Evolutionary conservation across 768 basidiomycete genomes (phyloP).

Genomic region (Termitomyces sp.): DNA sequence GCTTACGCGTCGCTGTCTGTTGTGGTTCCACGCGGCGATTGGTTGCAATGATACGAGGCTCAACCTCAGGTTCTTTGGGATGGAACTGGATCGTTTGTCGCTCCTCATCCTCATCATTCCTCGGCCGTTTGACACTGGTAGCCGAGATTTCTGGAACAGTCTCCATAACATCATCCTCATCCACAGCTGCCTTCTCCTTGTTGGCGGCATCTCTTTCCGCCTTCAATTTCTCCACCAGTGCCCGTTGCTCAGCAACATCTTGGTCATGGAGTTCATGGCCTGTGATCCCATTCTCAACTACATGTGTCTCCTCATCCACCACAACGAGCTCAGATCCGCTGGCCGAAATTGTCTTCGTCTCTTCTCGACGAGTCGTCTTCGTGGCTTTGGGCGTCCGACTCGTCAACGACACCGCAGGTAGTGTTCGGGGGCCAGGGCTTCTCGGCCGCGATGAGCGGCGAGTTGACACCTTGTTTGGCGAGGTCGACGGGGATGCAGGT

Average conservation of each 20-base stretch:
- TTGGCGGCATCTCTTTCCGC: conserved; percentile 39
- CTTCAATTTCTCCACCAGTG: conserved; percentile 69
- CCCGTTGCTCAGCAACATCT: conserved; percentile 75
- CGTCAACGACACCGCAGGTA: conserved; percentile 26
- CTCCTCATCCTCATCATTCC: conserved; percentile 51
- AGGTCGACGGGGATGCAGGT: conserved; percentile 29
- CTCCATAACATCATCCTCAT: conserved; percentile 32
- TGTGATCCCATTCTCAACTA: conserved; percentile 46
- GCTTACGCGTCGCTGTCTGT: conserved; percentile 65
- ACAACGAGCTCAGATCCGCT: conserved; percentile 58
- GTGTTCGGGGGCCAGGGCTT: conserved; percentile 33
- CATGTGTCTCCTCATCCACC: conserved; percentile 61
- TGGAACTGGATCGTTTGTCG: conserved; percentile 39
- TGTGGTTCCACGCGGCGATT: conserved; percentile 60
- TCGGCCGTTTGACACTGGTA: conserved; percentile 44
- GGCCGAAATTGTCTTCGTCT: conserved; percentile 35
- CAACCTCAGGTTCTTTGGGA: conserved; percentile 65
- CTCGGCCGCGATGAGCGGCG: conserved; percentile 36
- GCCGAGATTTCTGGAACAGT: conserved; percentile 16
- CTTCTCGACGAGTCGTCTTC: conserved; percentile 26
- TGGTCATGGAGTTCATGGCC: conserved; percentile 58
- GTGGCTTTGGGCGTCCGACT: conserved; percentile 31
- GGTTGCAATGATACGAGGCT: conserved; percentile 44
- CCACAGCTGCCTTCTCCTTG: conserved; percentile 21
- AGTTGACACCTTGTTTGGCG: conserved; percentile 18